Evolutionary conservation across 2,329 filamentous ascomycete species (phyloP).

Genomic region (Colletotrichum tropicicola): DNA sequence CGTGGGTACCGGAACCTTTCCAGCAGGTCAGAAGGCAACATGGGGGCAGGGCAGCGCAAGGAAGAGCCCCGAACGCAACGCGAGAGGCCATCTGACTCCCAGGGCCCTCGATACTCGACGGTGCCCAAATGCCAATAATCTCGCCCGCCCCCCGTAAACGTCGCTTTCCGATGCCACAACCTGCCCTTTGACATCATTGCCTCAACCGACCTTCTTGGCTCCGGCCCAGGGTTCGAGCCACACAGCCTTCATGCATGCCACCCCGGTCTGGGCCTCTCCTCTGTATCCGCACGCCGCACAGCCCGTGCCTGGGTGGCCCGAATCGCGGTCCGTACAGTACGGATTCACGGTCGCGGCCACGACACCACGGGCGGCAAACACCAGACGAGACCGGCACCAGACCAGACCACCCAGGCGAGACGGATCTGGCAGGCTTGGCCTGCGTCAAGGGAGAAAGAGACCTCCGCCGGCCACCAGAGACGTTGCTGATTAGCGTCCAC

Average conservation of each 20-base stretch:
- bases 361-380: not conserved
- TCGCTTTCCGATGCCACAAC: not conserved
- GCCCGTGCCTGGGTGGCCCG: not conserved
- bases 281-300: not conserved
- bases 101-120: not conserved
- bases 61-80: not conserved
- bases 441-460: not conserved
- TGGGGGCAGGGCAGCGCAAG: not conserved
- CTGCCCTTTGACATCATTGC: conserved; percentile 25
- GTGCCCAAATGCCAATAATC: conserved; percentile 11
- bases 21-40: conserved; percentile 3
- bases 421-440: conserved; percentile 8
- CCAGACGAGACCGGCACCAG: conserved; percentile 17
- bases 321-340: not conserved
- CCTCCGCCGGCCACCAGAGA: conserved; percentile 7
- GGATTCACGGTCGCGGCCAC: not conserved
- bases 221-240: not conserved
- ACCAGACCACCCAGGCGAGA: not conserved
- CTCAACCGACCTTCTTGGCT: conserved; percentile 6
- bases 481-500: conserved; percentile 5
- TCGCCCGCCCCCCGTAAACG: not conserved
- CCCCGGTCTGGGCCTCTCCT: not conserved
- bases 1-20: not conserved
- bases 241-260: conserved; percentile 18
- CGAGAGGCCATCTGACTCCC: not conserved